A percentile compares a stretch with the other conserved stretches of the same genome.
Conservation (phyloP, 2,329 filamentous ascomycete species). For the Fusarium sp. region DNA sequence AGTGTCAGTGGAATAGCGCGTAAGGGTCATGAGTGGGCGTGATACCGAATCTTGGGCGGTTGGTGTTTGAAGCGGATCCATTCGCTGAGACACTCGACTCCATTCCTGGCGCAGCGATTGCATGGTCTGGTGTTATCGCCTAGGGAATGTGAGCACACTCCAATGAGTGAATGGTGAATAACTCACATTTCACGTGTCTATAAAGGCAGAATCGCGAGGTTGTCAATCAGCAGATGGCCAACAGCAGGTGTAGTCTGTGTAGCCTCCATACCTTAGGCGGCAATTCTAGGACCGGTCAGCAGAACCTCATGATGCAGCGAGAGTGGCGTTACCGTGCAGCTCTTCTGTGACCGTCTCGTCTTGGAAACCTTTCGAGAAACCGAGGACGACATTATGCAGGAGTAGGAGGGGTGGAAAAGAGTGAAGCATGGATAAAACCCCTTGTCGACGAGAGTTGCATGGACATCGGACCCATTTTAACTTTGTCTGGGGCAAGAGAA, state of each 20-base stretch:
- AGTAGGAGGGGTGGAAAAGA: neutral
- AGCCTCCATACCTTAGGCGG: neutral
- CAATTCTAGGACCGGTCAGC: neutral
- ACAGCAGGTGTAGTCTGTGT: neutral
- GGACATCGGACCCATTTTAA: neutral
- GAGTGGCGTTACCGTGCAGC: neutral
- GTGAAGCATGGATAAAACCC: neutral
- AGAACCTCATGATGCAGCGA: neutral
- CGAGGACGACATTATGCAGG: neutral
- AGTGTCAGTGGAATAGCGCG: neutral
- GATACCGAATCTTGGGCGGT: neutral
- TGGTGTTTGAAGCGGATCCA: neutral
- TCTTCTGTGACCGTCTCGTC: neutral
- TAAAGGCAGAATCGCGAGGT: accelerated
- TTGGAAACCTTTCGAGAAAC: neutral
- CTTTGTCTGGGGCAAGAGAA: neutral
- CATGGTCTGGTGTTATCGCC: neutral
- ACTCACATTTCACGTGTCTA: neutral
- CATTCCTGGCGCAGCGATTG: neutral
- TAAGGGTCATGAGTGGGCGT: too few species aligned
- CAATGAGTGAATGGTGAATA: neutral
- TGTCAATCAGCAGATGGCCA: neutral
- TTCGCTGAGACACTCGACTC: neutral
- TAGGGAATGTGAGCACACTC: neutral
- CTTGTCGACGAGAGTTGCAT: neutral